phyloP scores from a whole-genome alignment of 164 flowering plant genomes.

The Vitis vinifera region ASM3070453v1 NC_081810.1:905501-906000 shows the following conservation, averaged over 20 bases:
- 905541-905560: conserved; percentile 90
- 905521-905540: conserved; percentile 73
- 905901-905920: background rate
- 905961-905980: background rate
- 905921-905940: background rate
- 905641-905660: background rate
- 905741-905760: background rate
- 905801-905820: background rate
- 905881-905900: background rate
- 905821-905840: background rate
- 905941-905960: no score
- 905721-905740: background rate
- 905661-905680: no score
- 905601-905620: conserved; percentile 9
- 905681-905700: no score
- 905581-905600: conserved; percentile 10
- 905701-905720: background rate
- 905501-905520: conserved; percentile 71
- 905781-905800: background rate
- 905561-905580: conserved; percentile 81
- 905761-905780: background rate
- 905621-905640: background rate
- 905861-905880: background rate
- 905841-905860: background rate
- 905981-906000: background rate